phyloP scores from a whole-genome alignment of 345 rosid species.

The Carallia brachiata region DNA sequence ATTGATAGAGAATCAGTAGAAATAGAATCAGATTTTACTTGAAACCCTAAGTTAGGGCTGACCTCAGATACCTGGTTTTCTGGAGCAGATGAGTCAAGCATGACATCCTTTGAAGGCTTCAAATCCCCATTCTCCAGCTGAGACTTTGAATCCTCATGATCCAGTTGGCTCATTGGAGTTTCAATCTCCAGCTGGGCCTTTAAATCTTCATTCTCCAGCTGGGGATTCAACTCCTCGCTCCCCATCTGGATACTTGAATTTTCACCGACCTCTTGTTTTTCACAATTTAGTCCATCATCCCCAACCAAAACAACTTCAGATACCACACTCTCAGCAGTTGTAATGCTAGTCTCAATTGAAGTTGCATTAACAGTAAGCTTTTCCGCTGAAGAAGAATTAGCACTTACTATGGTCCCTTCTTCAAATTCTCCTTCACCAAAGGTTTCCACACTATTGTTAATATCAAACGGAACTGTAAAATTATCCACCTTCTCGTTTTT shows the following conservation, averaged over 20 bases:
- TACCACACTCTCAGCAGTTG: slow-evolving; percentile 28
- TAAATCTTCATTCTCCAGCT: slow-evolving; percentile 25
- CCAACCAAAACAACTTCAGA: slow-evolving; percentile 33
- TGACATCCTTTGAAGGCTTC: slow-evolving; percentile 49
- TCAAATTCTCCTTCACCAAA: slow-evolving; percentile 22
- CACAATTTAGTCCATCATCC: slow-evolving; percentile 36
- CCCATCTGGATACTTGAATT: slow-evolving; percentile 1
- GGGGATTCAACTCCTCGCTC: slow-evolving; percentile 3
- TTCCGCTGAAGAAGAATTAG: slow-evolving; percentile 21
- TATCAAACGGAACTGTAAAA: slow-evolving; percentile 40
- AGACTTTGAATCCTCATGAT: slow-evolving; percentile 36
- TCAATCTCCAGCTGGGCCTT: slow-evolving; percentile 33
- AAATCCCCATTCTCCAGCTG: slow-evolving; percentile 40
- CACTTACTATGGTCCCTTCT: slow-evolving; percentile 13
- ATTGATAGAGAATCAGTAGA: slow-evolving; percentile 98
- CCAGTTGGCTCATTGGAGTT: slow-evolving; percentile 33
- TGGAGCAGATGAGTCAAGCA: slow-evolving; percentile 54
- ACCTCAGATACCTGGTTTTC: slow-evolving; percentile 98
- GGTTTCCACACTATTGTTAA: slow-evolving; percentile 36
- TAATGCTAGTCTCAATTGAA: slow-evolving; percentile 21
- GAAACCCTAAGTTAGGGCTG: slow-evolving; percentile 90
- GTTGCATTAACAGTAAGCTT: slow-evolving; percentile 20
- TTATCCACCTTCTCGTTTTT: slow-evolving; percentile 38
- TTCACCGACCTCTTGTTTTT: slow-evolving; percentile 16
- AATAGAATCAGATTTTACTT: slow-evolving; percentile 98